Conservation (phyloP, 306 rosid genomes). For the Quercus dentata region DNA sequence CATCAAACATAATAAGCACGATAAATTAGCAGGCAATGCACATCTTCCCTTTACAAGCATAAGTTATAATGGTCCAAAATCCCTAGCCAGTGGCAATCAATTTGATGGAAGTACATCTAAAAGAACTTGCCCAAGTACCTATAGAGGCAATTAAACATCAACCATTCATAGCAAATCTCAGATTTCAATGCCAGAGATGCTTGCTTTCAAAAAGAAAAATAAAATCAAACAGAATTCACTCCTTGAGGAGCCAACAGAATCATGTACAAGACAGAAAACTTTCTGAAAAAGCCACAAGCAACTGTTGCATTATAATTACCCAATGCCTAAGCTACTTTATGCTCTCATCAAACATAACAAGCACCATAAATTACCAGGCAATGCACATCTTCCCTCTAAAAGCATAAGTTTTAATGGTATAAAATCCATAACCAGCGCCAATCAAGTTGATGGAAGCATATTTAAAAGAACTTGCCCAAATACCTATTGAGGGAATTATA, state of each 20-base stretch:
- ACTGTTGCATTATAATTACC: background rate
- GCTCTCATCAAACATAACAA: background rate
- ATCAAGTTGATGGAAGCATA: background rate
- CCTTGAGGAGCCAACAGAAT: background rate
- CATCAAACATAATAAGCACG: background rate
- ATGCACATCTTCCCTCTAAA: background rate
- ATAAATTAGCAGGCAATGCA: background rate
- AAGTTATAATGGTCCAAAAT: background rate
- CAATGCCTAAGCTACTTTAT: background rate
- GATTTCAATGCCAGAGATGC: background rate
- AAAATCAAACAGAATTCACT: background rate
- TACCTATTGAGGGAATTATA: background rate
- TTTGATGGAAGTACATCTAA: background rate
- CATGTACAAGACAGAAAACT: background rate
- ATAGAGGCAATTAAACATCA: background rate
- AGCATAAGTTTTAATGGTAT: background rate
- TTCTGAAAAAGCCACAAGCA: background rate
- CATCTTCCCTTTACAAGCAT: background rate
- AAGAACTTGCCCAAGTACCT: background rate
- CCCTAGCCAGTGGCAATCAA: background rate
- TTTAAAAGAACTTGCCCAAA: background rate
- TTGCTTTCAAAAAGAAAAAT: background rate
- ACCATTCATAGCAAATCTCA: background rate
- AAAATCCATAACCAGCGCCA: background rate
- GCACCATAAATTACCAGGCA: background rate